phyloP scores from a whole-genome alignment of 108 stramenopile genomes.

The Nannochloropsis salina region DNA sequence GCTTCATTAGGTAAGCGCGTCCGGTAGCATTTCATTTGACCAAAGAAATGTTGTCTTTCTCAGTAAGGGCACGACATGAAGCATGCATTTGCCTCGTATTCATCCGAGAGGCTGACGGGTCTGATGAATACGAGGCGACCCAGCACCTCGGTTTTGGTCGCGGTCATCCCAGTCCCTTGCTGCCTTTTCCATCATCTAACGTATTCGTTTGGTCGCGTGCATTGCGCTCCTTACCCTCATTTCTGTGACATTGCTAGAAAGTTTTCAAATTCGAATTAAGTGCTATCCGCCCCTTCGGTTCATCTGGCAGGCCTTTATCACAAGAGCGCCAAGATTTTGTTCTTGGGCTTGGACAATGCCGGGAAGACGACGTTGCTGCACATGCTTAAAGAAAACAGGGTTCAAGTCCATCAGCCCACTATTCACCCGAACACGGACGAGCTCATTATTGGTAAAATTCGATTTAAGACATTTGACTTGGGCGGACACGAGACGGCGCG shows the following conservation, averaged over 20 bases:
- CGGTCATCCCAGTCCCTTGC: not conserved
- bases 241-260: too few species aligned
- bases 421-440: slow-evolving; percentile 68
- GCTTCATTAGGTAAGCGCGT: slow-evolving; percentile 51
- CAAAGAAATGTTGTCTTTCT: too few species aligned
- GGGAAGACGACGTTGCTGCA: slow-evolving; percentile 95
- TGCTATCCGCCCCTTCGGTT: not conserved
- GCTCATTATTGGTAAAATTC: slow-evolving; percentile 73
- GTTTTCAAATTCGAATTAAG: not conserved
- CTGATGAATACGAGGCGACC: too few species aligned
- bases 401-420: slow-evolving; percentile 87
- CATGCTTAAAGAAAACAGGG: slow-evolving; percentile 91
- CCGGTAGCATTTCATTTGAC: too few species aligned
- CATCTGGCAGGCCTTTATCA: slow-evolving; percentile 79
- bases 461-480: slow-evolving; percentile 89
- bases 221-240: too few species aligned
- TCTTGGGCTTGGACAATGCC: slow-evolving; percentile 97
- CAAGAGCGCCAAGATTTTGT: slow-evolving; percentile 99
- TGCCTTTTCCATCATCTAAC: not conserved
- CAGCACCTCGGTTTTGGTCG: not conserved
- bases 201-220: not conserved
- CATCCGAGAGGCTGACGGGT: too few species aligned
- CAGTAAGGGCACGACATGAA: too few species aligned
- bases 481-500: slow-evolving; percentile 87
- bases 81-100: too few species aligned